Conservation (phyloP, 1,284 basidiomycete species). For the Coniferiporia weirii region DNA sequence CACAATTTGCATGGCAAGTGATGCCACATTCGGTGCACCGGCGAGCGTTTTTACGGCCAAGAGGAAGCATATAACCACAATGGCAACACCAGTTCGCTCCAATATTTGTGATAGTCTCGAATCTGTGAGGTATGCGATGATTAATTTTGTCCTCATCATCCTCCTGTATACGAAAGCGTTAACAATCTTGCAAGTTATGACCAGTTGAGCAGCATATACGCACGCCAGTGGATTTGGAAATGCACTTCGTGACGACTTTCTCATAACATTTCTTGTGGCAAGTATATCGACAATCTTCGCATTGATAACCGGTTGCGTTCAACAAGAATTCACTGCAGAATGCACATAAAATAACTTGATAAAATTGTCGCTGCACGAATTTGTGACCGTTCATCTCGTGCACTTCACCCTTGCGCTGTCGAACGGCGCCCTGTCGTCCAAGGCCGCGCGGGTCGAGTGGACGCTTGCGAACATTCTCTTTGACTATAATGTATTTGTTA, state of each 20-base stretch:
- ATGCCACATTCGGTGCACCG: constrained; percentile 95
- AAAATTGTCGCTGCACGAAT: constrained; percentile 96
- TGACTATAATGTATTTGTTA: constrained; percentile 52
- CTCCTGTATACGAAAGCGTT: constrained; percentile 46
- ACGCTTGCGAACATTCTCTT: constrained; percentile 93
- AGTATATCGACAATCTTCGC: constrained; percentile 98
- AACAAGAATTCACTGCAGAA: constrained; percentile 97
- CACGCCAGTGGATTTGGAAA: constrained; percentile 93
- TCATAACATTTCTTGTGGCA: constrained; percentile 99
- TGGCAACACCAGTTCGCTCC: constrained; percentile 99
- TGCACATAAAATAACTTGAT: constrained; percentile 97
- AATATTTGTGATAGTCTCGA: constrained; percentile 95
- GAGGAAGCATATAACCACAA: constrained; percentile 96
- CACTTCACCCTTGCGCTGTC: constrained; percentile 97
- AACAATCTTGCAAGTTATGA: constrained; percentile 7
- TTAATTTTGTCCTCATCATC: constrained; percentile 99
- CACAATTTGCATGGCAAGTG: constrained; percentile 97
- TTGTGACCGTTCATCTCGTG: constrained; percentile 99
- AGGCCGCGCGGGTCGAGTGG: constrained; percentile 89
- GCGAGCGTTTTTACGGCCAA: constrained; percentile 94
- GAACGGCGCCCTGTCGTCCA: constrained; percentile 95
- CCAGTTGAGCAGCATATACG: constrained; percentile 30
- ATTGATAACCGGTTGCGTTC: constrained; percentile 96
- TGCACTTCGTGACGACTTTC: constrained; percentile 99
- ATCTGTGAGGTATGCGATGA: constrained; percentile 98